Evolutionary conservation across 1,284 basidiomycete genomes (phyloP), one percentile per base, ranked within the genome.

Genomic region (Ganoderma leucocontextum): DNA sequence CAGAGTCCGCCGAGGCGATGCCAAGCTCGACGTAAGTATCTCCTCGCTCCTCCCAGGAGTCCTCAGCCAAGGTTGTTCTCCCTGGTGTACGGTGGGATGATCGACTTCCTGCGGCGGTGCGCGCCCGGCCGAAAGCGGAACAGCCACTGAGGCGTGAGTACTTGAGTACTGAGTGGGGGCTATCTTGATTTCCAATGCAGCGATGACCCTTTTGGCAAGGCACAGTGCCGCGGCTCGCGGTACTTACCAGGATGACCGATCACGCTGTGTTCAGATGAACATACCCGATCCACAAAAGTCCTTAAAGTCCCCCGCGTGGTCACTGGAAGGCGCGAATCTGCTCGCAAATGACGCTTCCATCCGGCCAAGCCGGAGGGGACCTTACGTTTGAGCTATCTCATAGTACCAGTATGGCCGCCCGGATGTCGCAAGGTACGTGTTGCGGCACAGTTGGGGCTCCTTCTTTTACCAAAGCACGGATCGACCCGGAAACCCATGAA

Each of bases 141-240:
- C 47, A 49, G 47, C 47, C 47, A 49, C 47, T 1, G 47, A 25
- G 47, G 47, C 22, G 47, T 49, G 47, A 49, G n/a, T n/a, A n/a
- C n/a, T n/a, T n/a, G n/a, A n/a, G n/a, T n/a, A n/a, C n/a, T n/a
- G n/a, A n/a, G 47, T 49, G 47, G 22, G 7, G 22, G n/a, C 19
- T n/a, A 49, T 49, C 47, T 10, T n/a, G 47, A 49, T 49, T 49
- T 49, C 47, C 47, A 49, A 49, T 49, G 22, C 47, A 49, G 22
- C 22, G n/a, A n/a, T 25, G 22, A 9, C n/a, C 9, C 47, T 49
- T 49, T 49, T 49, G 47, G 47, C 17, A 49, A 49, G 12, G 12
- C 10, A 10, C 22, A 22, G 47, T 2, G 12, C 47, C n/a, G 47
- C 47, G 12, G 47, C n/a, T 47, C 29, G 29, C 29, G 29, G 29